Conservation (phyloP, 768 basidiomycete species). For the Sarcodon sp. region DNA sequence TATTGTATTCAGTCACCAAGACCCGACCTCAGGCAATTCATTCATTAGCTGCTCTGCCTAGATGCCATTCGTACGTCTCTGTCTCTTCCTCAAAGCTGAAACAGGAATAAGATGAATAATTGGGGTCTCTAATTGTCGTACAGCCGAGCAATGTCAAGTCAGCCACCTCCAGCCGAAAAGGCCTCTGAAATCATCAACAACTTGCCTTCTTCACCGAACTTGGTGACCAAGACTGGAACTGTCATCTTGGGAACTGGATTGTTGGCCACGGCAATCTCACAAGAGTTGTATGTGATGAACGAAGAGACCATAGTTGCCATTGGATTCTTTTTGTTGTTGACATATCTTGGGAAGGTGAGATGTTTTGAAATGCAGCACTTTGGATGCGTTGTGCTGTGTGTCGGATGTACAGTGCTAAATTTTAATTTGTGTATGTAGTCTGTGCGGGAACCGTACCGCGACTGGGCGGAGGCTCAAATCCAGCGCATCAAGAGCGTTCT, state of each 20-base stretch:
- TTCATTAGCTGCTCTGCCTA: background rate
- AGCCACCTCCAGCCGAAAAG: conserved; percentile 69
- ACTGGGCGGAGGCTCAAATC: conserved; percentile 89
- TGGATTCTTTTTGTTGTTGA: conserved; percentile 74
- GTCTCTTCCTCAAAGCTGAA: background rate
- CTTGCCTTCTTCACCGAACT: conserved; percentile 69
- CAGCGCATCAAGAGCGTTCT: conserved; percentile 73
- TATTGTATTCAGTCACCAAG: background rate
- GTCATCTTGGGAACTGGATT: conserved; percentile 85
- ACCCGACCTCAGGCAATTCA: background rate
- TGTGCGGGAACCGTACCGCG: conserved; percentile 75
- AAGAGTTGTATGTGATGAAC: conserved; percentile 95
- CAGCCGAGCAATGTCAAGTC: conserved; percentile 56
- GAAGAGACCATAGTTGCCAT: conserved; percentile 88
- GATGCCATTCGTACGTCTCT: background rate
- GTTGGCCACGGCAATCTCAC: conserved; percentile 85
- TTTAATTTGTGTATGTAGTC: conserved; percentile 26
- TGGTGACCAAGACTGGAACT: conserved; percentile 92
- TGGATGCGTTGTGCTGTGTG: background rate
- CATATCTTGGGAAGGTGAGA: conserved; percentile 64
- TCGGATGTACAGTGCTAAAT: background rate
- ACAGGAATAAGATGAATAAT: background rate
- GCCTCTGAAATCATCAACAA: conserved; percentile 86
- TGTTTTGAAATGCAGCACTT: background rate
- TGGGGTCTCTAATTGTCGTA: background rate